Evolutionary conservation across 2,329 filamentous ascomycete species (phyloP), one percentile per base, ranked within the genome.

Genomic region (Paecilomyces variotii): DNA sequence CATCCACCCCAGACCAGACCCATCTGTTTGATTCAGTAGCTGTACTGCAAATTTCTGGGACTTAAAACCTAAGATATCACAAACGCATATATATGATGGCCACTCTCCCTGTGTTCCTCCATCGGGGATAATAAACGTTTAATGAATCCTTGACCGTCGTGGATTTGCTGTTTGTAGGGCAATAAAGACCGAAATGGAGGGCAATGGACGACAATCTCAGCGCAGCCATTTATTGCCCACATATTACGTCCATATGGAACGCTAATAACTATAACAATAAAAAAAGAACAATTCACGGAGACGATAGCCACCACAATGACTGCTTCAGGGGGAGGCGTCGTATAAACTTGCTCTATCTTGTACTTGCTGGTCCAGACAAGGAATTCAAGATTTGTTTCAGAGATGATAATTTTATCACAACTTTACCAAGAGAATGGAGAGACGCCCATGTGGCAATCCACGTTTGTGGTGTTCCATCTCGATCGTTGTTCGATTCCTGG

Each of bases 171-270:
- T 70, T 61, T 6, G 53, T 19, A 19, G 19, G 19, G 19, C 19
- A 19, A 19, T 19, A 19, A 19, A 34, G 32, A 12, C 14, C 32
- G 58, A 75, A 74, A 34, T 72, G 67, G 12, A 72, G 61, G 0
- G 73, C 73, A n/a, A 75, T 69, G 2, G 73, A 71, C 2, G 75
- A 64, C 34, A 75, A 75, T 0, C 71, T 72, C 14, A 74, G 57
- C 0, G 71, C 68, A 9, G 72, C 70, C 1, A 68, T 60, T 72
- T 75, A 51, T 4, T 19, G 27, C 12, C 5, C 30, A 9, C 24
- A 3, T n/a, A 9, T 7, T 10, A 7, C 11, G 10, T 19, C 19
- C 9, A 7, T 34, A 34, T 34, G 1, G n/a, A 34, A 26, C 11
- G 12, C n/a, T n/a, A 28, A 54, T 11, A 6, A 14, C 11, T 2